Base-by-base conservation (phyloP, 495 filamentous ascomycete species). In the Penicillium riverlandense region DNA sequence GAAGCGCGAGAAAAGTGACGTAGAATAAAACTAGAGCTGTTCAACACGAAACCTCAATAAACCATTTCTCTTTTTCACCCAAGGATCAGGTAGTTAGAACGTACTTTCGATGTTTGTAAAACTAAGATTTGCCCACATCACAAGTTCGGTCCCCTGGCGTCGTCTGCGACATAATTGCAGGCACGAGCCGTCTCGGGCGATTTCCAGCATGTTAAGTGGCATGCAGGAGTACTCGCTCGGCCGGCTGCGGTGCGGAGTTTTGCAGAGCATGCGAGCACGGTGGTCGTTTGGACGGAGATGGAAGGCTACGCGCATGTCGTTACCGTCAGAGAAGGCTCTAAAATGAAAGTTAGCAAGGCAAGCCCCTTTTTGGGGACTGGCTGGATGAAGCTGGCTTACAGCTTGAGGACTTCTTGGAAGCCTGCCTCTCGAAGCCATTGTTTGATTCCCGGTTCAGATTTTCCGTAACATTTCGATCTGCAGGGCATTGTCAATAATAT, bases 21-120 rank as follows among this genome's bases (percentile, higher is more conserved):
- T 84, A 86, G 59, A 95, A 92, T 1, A 87, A 66, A 10, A 89
- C 85, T 79, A 95, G 80, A 46, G 66, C 79, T 82, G 22, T 22
- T 22, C 22, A 22, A 0, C 22, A 22, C 4, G 22, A 22, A 22
- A 22, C 22, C 3, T 22, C 22, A 22, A 6, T 22, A 22, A 22
- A 6, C 3, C 4, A 22, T 0, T 22, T 22, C 22, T 22, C 4
- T 16, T 22, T 22, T 22, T 22, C 4, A 6, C 22, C 22, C 22
- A 22, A 22, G 22, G 22, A 22, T 4, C 22, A 4, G 22, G 22
- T 22, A 6, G 22, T 22, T 6, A 16, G 22, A 10, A 64, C 75
- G 37, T 59, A 80, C 80, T 61, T 58, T 83, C 80, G 41, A 79
- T 78, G 11, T 72, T 69, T 11, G 58, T 60, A 54, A 84, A 84